Evolutionary conservation across 75 land plant genomes (phyloP), one percentile per base, ranked within the genome.

Genomic region (Cupressus sempervirens): DNA sequence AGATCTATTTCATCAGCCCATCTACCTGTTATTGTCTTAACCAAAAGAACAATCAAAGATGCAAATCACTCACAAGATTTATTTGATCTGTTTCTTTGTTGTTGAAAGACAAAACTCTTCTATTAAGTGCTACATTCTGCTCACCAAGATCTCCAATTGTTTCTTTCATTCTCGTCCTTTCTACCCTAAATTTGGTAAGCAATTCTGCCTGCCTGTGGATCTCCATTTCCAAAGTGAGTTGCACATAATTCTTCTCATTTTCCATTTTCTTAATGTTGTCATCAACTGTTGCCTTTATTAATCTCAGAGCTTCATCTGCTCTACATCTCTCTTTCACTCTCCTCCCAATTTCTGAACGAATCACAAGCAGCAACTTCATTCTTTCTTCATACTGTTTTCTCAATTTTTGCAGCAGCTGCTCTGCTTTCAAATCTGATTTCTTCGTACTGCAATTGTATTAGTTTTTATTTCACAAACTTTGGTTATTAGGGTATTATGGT

Each of bases 71-170:
- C 13, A 50, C 52, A 50, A 50, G 13, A 10, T 50, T 50, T 58
- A 20, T 23, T 53, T 23, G 86, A 88, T 58, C 67, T 12, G 40
- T 73, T 73, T 93, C 97, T 83, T 74, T 91, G 68, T 83, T 88
- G 23, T 84, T 93, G 40, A 89, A 84, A 4, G 89, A 77, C 56
- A 92, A 91, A 15, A 94, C 86, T 84, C 95, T 98, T 75, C 92
- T 97, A 46, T 97, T 96, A 18, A 97, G 88, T 1, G 87, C 81
- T 3, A 97, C 90, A 91, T 97, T 97, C 80, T 95, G 94, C 65
- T 95, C 98, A 43, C 93, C 94, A 7, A 97, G 85, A 50, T 93
- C 91, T 89, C 93, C 90, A 10, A 94, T 93, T 38, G 96, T 85
- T 53, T 92, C 92, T 11, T 96, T 81, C 30, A 97, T 88, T 79